These are phyloP conservation scores for Fusarium udum DNA, from an alignment of 2,329 filamentous ascomycete species.

Conservation along the genomic window DNA sequence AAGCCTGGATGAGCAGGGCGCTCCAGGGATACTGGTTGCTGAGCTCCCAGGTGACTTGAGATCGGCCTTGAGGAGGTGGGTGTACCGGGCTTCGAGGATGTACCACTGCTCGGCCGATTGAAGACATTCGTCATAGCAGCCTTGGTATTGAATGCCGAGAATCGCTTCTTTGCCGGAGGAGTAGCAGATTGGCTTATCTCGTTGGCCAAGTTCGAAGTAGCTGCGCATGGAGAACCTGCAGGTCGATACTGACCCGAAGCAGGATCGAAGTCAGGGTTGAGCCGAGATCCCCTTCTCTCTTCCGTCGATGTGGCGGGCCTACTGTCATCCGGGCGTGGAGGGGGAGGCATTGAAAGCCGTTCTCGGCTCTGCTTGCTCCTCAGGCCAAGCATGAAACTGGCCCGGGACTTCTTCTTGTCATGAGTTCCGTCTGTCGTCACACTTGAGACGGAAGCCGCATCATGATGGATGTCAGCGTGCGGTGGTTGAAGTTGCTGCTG, in stretches of 20 bases:
- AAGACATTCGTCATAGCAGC: slow-evolving; percentile 47
- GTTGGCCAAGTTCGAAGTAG: slow-evolving; percentile 35
- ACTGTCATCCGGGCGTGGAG: slow-evolving; percentile 21
- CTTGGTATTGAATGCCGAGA: slow-evolving; percentile 51
- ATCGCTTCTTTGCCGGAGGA: slow-evolving; percentile 53
- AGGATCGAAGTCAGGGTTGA: slow-evolving; percentile 44
- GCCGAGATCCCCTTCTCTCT: slow-evolving; percentile 54
- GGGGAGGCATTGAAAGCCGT: slow-evolving; percentile 25
- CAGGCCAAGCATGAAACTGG: slow-evolving; percentile 51
- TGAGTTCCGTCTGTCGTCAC: slow-evolving; percentile 51
- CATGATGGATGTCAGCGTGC: slow-evolving; percentile 33
- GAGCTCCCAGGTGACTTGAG: slow-evolving; percentile 24
- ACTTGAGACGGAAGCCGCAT: slow-evolving; percentile 56
- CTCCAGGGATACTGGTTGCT: slow-evolving; percentile 18
- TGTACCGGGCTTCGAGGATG: slow-evolving; percentile 25
- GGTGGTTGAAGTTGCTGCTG: slow-evolving; percentile 7
- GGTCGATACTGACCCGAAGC: slow-evolving; percentile 28
- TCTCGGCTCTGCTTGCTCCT: slow-evolving; percentile 32
- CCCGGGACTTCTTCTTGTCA: slow-evolving; percentile 50
- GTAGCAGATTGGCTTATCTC: slow-evolving; percentile 28
- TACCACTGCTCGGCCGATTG: slow-evolving; percentile 35
- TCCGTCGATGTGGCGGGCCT: slow-evolving; percentile 37
- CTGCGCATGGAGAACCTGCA: slow-evolving; percentile 33
- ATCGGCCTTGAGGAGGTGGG: slow-evolving; percentile 31
- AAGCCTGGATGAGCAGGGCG: slow-evolving; percentile 30